Percentiles rank a stretch among this genome's conserved stretches.
Evolutionary conservation across 148 eudicot species (phyloP).

Genomic region (Heliosperma pusillum): DNA sequence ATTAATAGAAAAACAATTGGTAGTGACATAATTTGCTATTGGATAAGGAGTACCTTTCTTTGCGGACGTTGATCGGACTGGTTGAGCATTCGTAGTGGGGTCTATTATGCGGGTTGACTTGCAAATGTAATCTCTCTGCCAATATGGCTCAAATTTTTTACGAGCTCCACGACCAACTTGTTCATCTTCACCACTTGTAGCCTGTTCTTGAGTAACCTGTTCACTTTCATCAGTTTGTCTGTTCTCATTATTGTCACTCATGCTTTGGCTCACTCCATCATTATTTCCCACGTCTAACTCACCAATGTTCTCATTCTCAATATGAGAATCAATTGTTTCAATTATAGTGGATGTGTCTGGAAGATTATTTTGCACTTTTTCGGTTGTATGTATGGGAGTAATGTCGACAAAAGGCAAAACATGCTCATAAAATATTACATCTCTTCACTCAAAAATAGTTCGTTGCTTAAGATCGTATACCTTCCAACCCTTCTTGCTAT

Average conservation of each 20-base stretch:
- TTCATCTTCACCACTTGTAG: not conserved
- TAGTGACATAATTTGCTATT: not conserved
- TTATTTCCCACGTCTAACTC: not conserved
- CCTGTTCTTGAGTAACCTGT: too few relatives aligned
- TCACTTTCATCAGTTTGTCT: not conserved
- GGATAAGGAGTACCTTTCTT: conserved; percentile 3
- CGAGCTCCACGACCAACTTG: not conserved
- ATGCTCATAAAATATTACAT: not conserved
- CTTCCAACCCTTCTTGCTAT: not conserved
- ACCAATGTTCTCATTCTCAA: not conserved
- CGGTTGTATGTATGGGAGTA: not conserved
- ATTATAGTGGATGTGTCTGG: not conserved
- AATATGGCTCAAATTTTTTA: not conserved
- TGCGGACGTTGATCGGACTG: too few relatives aligned
- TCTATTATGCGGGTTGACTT: not conserved
- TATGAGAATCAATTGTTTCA: not conserved
- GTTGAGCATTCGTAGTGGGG: not conserved
- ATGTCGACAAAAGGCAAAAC: not conserved
- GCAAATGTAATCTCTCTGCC: too few relatives aligned
- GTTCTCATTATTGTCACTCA: not conserved
- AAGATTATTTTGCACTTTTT: not conserved
- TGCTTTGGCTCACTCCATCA: not conserved
- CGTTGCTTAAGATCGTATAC: not conserved
- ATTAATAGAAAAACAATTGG: not conserved
- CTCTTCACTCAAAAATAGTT: not conserved